A percentile compares a stretch with the other conserved stretches of the same genome.
Conservation (phyloP, 768 basidiomycete genomes). For the Leccinum uliginosum region DNA sequence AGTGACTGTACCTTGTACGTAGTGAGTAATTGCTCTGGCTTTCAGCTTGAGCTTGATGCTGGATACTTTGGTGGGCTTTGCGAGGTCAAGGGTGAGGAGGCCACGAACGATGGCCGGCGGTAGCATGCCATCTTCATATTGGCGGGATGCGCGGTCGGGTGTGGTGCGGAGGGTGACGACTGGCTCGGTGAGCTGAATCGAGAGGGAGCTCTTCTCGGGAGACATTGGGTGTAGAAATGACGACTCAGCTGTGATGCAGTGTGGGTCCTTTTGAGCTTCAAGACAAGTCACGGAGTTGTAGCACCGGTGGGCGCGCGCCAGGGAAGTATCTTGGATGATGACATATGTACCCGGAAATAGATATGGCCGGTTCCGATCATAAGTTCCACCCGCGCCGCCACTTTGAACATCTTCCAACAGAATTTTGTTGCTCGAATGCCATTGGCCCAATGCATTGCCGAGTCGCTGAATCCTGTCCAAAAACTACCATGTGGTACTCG, state of each 20-base stretch:
- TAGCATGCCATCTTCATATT: slow-evolving; percentile 31
- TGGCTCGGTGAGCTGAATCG: slow-evolving; percentile 66
- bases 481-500: not conserved
- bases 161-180: slow-evolving; percentile 61
- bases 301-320: not conserved
- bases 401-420: not conserved
- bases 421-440: not conserved
- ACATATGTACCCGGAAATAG: too few species aligned
- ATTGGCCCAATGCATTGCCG: not conserved
- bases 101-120: slow-evolving; percentile 66
- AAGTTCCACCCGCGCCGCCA: slow-evolving; percentile 6
- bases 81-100: slow-evolving; percentile 55
- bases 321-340: not conserved
- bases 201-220: slow-evolving; percentile 40
- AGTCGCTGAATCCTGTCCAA: not conserved
- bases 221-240: slow-evolving; percentile 4
- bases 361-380: not conserved
- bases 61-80: slow-evolving; percentile 80
- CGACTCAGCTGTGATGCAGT: not conserved
- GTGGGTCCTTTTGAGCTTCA: slow-evolving; percentile 2
- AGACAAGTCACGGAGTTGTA: not conserved
- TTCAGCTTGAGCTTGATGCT: slow-evolving; percentile 81
- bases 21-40: slow-evolving; percentile 66
- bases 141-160: slow-evolving; percentile 29
- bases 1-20: slow-evolving; percentile 73